A percentile compares a stretch with the other conserved stretches of the same genome.
Evolutionary conservation across 495 filamentous ascomycete species (phyloP).

Genomic region (Neurospora sp.): DNA sequence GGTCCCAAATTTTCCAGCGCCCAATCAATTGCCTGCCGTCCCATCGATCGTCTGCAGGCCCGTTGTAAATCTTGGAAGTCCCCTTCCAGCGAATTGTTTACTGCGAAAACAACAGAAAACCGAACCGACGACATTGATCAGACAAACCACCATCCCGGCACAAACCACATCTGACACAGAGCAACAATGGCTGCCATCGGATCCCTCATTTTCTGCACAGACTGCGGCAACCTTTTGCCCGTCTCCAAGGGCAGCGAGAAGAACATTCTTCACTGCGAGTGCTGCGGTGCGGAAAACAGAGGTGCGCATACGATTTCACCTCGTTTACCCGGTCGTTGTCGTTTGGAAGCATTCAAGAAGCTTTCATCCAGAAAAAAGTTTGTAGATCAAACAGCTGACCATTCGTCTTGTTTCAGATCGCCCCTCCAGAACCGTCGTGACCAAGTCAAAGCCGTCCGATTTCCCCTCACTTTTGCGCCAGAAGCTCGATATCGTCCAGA

Average conservation of each 20-base stretch:
- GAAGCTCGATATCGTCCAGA: constrained; percentile 78
- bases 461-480: constrained; percentile 82
- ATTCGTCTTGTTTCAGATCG: constrained; percentile 46
- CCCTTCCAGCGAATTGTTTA: not conserved
- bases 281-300: constrained; percentile 76
- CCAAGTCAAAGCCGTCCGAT: constrained; percentile 69
- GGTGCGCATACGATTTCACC: constrained; percentile 38
- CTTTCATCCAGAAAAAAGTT: not conserved
- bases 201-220: constrained; percentile 85
- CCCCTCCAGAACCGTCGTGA: constrained; percentile 69
- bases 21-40: not conserved
- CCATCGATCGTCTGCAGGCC: not conserved
- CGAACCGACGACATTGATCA: not conserved
- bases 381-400: not conserved
- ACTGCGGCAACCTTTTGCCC: constrained; percentile 86
- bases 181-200: constrained; percentile 72
- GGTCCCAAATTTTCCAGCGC: not conserved
- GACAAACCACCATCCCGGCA: not conserved
- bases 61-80: not conserved
- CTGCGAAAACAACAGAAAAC: not conserved
- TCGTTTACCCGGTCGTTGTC: not conserved
- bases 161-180: not conserved
- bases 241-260: constrained; percentile 63
- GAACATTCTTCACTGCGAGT: constrained; percentile 66
- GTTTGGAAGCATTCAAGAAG: not conserved